phyloP scores from a whole-genome alignment of 164 flowering plant species.

The Chloranthus sessilifolius region DNA sequence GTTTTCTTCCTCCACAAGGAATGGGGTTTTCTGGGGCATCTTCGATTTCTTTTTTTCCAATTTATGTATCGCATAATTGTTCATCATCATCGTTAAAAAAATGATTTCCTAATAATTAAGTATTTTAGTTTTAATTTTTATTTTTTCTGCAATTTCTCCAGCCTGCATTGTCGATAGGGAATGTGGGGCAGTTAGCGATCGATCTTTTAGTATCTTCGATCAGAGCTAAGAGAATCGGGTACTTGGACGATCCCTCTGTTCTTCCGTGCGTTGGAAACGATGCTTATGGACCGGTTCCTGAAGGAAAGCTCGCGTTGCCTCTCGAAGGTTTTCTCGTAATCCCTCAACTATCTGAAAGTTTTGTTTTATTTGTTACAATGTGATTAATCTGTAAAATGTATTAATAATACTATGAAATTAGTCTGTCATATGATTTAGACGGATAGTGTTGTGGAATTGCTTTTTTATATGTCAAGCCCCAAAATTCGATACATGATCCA shows the following conservation, averaged over 20 bases:
- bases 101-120: neutral
- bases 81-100: neutral
- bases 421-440: too few relatives aligned
- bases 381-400: too few relatives aligned
- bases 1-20: neutral
- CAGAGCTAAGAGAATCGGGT: slow-evolving; percentile 63
- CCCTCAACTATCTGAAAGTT: neutral
- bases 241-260: slow-evolving; percentile 64
- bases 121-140: neutral
- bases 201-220: slow-evolving; percentile 65
- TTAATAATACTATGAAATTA: too few relatives aligned
- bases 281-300: slow-evolving; percentile 61
- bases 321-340: slow-evolving; percentile 49
- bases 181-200: slow-evolving; percentile 81
- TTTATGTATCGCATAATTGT: slow-evolving; percentile 6
- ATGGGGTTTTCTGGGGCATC: neutral
- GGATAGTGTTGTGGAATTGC: too few relatives aligned
- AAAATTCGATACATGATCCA: too few relatives aligned
- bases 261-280: slow-evolving; percentile 88
- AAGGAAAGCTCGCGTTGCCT: slow-evolving; percentile 54
- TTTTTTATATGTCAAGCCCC: too few relatives aligned
- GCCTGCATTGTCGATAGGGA: slow-evolving; percentile 94
- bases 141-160: slow-evolving; percentile 14
- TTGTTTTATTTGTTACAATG: neutral
- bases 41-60: neutral